Conservation (phyloP, 2,329 filamentous ascomycete genomes). For the Colletotrichum godetiae region DNA sequence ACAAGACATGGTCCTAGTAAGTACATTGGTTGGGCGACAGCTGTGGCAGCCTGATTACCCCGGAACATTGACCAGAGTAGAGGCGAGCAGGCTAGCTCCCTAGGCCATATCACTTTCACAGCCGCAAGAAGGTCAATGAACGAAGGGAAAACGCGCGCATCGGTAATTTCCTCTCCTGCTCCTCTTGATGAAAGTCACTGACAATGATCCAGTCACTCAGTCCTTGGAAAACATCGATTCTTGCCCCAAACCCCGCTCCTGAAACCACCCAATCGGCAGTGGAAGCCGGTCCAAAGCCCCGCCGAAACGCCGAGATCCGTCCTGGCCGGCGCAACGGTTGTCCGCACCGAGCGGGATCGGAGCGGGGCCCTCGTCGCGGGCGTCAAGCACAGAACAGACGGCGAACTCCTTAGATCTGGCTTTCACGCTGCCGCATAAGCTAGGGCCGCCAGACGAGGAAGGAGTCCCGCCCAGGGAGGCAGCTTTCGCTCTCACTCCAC, state of each 20-base stretch:
- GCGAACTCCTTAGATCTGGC: not conserved
- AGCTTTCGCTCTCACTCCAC: no score
- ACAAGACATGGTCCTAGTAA: no score
- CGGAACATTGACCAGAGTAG: no score
- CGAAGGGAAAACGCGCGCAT: not conserved
- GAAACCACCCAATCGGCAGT: not conserved
- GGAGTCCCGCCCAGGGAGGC: no score
- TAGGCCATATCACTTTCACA: no score
- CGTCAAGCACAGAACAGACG: not conserved
- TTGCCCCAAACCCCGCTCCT: no score
- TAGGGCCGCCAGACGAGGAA: no score
- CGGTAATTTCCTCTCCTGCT: not conserved
- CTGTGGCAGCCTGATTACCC: no score
- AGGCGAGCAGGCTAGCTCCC: no score
- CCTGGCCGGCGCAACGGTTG: not conserved
- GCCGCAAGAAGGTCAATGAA: no score
- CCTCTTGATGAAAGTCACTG: not conserved
- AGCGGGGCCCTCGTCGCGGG: not conserved
- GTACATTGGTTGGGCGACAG: no score
- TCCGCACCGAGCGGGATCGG: constrained; percentile 13
- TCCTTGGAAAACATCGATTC: not conserved
- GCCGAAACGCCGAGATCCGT: not conserved
- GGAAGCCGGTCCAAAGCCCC: not conserved
- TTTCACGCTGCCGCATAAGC: no score
- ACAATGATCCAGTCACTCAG: not conserved